These are phyloP conservation scores for Tillandsia leiboldiana DNA, from an alignment of 176 grass and related monocot species.

Conservation along the genomic window DNA sequence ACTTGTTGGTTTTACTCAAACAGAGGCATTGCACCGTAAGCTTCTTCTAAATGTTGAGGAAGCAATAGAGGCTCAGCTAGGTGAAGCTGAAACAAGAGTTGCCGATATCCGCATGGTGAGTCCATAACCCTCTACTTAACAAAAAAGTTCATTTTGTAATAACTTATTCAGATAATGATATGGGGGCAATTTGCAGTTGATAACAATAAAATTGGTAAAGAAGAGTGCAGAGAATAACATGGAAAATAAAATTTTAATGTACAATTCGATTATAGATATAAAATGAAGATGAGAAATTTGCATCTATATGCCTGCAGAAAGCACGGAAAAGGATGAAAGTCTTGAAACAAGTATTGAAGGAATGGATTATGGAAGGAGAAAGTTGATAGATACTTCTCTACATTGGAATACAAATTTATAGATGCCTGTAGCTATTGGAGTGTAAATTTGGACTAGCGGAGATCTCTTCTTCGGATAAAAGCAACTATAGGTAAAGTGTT, in stretches of 20 bases:
- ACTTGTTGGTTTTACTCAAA: conserved; percentile 10
- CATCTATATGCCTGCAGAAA: conserved; percentile 30
- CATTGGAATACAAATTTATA: conserved; percentile 6
- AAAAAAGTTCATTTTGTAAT: neutral
- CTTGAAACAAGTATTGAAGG: conserved; percentile 51
- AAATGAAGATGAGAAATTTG: neutral
- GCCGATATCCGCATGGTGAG: conserved; percentile 54
- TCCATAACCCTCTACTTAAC: neutral
- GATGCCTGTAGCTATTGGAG: conserved; percentile 1
- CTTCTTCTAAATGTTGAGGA: conserved; percentile 56
- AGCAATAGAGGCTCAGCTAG: conserved; percentile 46
- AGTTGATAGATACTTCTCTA: conserved; percentile 20
- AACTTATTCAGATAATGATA: too few relatives aligned
- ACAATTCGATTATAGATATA: neutral
- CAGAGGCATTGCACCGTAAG: conserved; percentile 72
- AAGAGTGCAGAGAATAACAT: too few relatives aligned
- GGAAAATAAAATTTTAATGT: too few relatives aligned
- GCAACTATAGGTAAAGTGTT: conserved; percentile 9
- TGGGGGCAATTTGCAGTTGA: too few relatives aligned
- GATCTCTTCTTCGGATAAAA: conserved; percentile 9
- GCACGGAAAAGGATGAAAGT: conserved; percentile 53
- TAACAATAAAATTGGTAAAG: too few relatives aligned
- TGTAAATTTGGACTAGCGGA: neutral
- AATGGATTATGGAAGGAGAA: conserved; percentile 40
- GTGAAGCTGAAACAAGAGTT: conserved; percentile 63